These are phyloP conservation scores for Penicillium salamii DNA, from an alignment of 495 filamentous ascomycete genomes.

Conservation along the genomic window DNA sequence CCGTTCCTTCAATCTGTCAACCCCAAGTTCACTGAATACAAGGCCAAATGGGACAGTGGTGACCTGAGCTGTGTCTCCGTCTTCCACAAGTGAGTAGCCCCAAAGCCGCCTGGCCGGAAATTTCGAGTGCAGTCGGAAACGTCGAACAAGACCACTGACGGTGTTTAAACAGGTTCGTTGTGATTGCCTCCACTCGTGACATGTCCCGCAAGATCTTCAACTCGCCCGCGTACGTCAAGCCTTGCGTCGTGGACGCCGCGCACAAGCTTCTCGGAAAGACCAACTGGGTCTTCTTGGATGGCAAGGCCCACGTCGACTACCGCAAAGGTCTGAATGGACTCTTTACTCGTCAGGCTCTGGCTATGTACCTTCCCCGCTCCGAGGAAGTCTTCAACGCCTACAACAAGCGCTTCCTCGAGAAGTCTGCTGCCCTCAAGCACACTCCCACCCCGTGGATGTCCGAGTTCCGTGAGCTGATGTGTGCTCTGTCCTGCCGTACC, in stretches of 20 bases:
- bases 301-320: constrained; percentile 92
- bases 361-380: constrained; percentile 84
- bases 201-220: constrained; percentile 98
- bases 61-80: constrained; percentile 94
- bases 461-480: constrained; percentile 93
- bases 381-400: constrained; percentile 89
- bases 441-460: constrained; percentile 85
- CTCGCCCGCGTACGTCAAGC: constrained; percentile 87
- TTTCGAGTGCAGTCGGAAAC: not conserved
- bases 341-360: constrained; percentile 88
- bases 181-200: constrained; percentile 93
- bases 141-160: constrained; percentile 8
- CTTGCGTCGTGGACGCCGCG: constrained; percentile 93
- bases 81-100: constrained; percentile 88
- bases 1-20: constrained; percentile 91
- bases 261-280: constrained; percentile 87
- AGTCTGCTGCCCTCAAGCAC: constrained; percentile 63
- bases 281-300: constrained; percentile 98
- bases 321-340: constrained; percentile 93
- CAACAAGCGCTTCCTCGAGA: constrained; percentile 71
- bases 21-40: constrained; percentile 87
- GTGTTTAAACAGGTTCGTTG: constrained; percentile 71
- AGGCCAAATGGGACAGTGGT: constrained; percentile 88
- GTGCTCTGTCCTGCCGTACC: constrained; percentile 88
- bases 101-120: not conserved